These are phyloP conservation scores for Suillus tomentosus DNA, from an alignment of 768 basidiomycete genomes.

Conservation along the genomic window DNA sequence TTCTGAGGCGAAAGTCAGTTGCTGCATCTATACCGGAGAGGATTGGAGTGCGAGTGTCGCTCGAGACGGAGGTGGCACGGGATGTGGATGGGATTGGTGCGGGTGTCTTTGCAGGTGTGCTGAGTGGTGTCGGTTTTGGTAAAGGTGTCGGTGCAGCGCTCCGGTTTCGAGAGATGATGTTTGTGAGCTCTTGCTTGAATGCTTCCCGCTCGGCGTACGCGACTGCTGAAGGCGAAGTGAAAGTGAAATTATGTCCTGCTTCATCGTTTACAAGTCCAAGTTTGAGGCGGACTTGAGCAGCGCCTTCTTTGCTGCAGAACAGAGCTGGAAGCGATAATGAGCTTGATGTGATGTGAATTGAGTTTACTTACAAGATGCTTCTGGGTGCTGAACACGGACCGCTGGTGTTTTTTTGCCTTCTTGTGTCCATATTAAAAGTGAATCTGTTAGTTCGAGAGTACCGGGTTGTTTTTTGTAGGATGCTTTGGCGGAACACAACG, in stretches of 20 bases:
- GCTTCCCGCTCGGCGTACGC: conserved; percentile 75
- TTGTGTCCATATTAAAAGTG: conserved; percentile 79
- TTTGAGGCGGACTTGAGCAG: conserved; percentile 78
- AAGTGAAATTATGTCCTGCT: conserved; percentile 80
- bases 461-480: conserved; percentile 85
- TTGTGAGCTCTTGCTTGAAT: conserved; percentile 80
- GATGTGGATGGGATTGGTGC: conserved; percentile 53
- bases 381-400: conserved; percentile 60
- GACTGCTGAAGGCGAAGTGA: conserved; percentile 62
- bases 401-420: conserved; percentile 66
- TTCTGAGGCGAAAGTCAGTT: conserved; percentile 72
- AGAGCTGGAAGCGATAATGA: conserved; percentile 48
- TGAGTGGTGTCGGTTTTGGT: conserved; percentile 28
- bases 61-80: conserved; percentile 63
- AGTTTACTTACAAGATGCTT: conserved; percentile 58
- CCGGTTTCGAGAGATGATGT: conserved; percentile 76
- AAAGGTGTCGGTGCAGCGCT: conserved; percentile 30
- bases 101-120: conserved; percentile 31
- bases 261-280: conserved; percentile 70
- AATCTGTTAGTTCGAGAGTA: conserved; percentile 71
- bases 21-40: conserved; percentile 60
- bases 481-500: conserved; percentile 71
- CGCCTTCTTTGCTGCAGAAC: conserved; percentile 85
- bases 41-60: conserved; percentile 53
- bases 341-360: conserved; percentile 7